Base-by-base conservation (phyloP, 306 rosid species). In the Acacia confusa region DNA sequence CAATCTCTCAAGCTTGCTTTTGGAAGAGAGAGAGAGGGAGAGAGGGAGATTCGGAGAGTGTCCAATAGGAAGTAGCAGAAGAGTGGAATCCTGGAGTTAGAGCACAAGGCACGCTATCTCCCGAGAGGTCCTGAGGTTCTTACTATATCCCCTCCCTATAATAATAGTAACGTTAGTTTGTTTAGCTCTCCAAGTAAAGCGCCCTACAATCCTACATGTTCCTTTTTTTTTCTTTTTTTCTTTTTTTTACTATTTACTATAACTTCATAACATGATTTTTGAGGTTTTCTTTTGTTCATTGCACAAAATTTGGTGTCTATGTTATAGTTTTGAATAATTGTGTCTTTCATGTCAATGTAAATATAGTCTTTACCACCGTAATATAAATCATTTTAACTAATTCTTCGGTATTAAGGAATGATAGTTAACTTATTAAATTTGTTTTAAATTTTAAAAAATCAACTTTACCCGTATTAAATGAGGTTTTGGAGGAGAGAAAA, bases 181-280 rank as follows among this genome's bases (percentile, higher is more conserved):
- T 81, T 86, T 89, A 84, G 80, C 88, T 77, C 81, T 82, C 86
- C 83, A 95, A 92, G 94, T 91, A 89, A 90, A 87, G 92, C 87
- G 86, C 78, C 87, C 86, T 79, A n/a, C 60, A 72, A 73, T 36
- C 8, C 6, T 74, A 22, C 60, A 36, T 28, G 36, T 38, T 66
- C 15, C 8, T 16, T 15, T 7, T 32, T 7, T 16, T 32, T 58
- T 9, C 1, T 48, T 48, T 48, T 30, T 2, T n/a, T n/a, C n/a
- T 1, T 7, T 32, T 3, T 44, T 44, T 2, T 2, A 9, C 14
- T 9, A 44, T 36, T 36, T 36, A 36, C 8, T 36, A 47, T 3
- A 2, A 7, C 60, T 19, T 19, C 24, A 17, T 6, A 52, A 52
- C 24, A 19, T 52, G 11, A 52, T 52, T 52, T 52, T 52, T 3